Percentiles rank a stretch among this genome's conserved stretches.
These are phyloP conservation scores for Solanum corneliomulleri DNA, from an alignment of 257 asterid species.

Conservation along the genomic window DNA sequence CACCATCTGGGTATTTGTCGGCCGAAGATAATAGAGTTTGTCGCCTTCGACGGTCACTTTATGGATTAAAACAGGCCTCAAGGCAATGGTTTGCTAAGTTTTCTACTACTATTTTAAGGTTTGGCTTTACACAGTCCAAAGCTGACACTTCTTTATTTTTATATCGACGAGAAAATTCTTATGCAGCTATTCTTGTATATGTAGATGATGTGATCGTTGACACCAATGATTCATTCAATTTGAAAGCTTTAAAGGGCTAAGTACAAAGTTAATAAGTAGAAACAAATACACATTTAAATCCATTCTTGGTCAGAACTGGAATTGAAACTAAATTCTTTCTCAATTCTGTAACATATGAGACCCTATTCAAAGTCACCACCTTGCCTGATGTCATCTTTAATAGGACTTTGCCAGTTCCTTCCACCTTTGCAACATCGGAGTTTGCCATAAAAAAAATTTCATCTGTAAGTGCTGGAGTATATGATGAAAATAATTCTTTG, in stretches of 20 bases:
- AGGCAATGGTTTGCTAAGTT: not conserved
- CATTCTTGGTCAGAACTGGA: too few relatives aligned
- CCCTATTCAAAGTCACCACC: too few relatives aligned
- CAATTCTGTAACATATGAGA: too few relatives aligned
- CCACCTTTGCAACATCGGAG: too few relatives aligned
- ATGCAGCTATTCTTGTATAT: not conserved
- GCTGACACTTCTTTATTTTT: not conserved
- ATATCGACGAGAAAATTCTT: not conserved
- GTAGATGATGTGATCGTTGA: not conserved
- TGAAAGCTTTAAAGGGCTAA: not conserved
- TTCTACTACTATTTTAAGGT: not conserved
- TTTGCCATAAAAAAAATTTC: too few relatives aligned
- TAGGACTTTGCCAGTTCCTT: too few relatives aligned
- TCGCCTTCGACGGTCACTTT: not conserved
- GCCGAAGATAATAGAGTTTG: not conserved
- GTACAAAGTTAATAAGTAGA: not conserved
- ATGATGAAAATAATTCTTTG: too few relatives aligned
- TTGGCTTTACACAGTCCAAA: not conserved
- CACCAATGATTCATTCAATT: not conserved
- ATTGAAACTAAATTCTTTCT: too few relatives aligned
- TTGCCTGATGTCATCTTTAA: too few relatives aligned
- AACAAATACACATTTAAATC: too few relatives aligned
- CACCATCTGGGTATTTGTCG: not conserved
- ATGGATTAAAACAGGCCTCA: not conserved
- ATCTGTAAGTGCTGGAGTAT: too few relatives aligned